Percentiles rank a stretch among this genome's conserved stretches.
Evolutionary conservation across 73 alveolate species (phyloP).

Genomic region (Tetrahymena malaccensis): DNA sequence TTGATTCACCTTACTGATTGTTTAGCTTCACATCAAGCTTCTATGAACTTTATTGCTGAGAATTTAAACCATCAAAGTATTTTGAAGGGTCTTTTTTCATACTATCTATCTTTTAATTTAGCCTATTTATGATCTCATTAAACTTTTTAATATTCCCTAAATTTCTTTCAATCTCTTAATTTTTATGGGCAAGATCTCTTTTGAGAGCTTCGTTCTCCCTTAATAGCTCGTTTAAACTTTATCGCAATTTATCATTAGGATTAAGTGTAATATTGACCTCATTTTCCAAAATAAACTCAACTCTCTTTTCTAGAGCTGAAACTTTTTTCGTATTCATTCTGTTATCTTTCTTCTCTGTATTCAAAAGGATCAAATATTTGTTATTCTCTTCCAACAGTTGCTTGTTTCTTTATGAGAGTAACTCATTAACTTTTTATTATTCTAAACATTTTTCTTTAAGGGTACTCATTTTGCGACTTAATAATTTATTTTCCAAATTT

Average conservation of each 20-base stretch:
- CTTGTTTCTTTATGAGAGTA: slow-evolving; percentile 2
- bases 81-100: slow-evolving; percentile 27
- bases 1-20: background rate
- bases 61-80: background rate
- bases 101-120: slow-evolving; percentile 23
- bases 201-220: slow-evolving; percentile 32
- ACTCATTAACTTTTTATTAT: slow-evolving; percentile 19
- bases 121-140: slow-evolving; percentile 4
- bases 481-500: slow-evolving; percentile 3
- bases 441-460: slow-evolving; percentile 23
- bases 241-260: slow-evolving; percentile 38
- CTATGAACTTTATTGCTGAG: background rate
- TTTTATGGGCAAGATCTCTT: slow-evolving; percentile 27
- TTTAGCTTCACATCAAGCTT: background rate
- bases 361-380: background rate
- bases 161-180: slow-evolving; percentile 34
- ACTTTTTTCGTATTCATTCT: slow-evolving; percentile 15
- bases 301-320: slow-evolving; percentile 27
- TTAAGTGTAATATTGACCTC: slow-evolving; percentile 28
- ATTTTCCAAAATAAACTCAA: slow-evolving; percentile 25
- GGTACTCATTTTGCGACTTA: slow-evolving; percentile 2
- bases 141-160: slow-evolving; percentile 13
- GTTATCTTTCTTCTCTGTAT: slow-evolving; percentile 19
- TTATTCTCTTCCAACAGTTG: slow-evolving; percentile 23
- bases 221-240: slow-evolving; percentile 18